Percentiles rank a stretch among this genome's conserved stretches.
Conservation (phyloP, 352 stramenopile genomes). For the Aphanomyces stellatus region DNA sequence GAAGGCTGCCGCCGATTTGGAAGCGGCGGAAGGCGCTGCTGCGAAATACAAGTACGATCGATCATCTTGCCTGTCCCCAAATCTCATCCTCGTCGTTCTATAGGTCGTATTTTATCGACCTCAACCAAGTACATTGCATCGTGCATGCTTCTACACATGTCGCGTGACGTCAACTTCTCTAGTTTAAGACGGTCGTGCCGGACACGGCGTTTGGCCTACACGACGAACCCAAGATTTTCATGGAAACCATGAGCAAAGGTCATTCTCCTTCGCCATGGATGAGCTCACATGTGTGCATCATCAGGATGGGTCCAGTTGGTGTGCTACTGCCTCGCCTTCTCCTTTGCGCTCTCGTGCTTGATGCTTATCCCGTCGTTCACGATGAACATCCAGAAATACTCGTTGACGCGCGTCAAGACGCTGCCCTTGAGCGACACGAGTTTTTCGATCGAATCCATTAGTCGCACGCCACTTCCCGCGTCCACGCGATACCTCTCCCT, state of each 20-base stretch:
- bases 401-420: neutral
- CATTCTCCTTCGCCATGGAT: no score
- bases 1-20: constrained; percentile 1
- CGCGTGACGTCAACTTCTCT: neutral
- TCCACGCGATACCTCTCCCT: constrained; percentile 15
- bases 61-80: neutral
- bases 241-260: constrained; percentile 19
- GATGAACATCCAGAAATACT: neutral
- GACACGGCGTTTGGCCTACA: constrained; percentile 11
- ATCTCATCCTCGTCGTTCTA: neutral
- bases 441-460: neutral
- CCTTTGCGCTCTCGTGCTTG: neutral
- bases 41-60: constrained; percentile 8
- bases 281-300: neutral
- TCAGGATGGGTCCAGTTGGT: constrained; percentile 12
- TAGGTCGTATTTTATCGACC: constrained; percentile 4
- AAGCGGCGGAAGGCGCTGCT: neutral
- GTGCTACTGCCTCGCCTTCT: constrained; percentile 13
- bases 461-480: neutral
- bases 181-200: constrained; percentile 7
- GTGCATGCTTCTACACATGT: neutral
- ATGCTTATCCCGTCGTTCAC: constrained; percentile 5
- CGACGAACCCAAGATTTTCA: constrained; percentile 16
- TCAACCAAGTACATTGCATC: neutral
- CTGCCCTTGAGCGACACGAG: neutral